A percentile compares a stretch with the other conserved stretches of the same genome.
Conservation (phyloP, 148 eudicot genomes). For the Simmondsia chinensis region DNA sequence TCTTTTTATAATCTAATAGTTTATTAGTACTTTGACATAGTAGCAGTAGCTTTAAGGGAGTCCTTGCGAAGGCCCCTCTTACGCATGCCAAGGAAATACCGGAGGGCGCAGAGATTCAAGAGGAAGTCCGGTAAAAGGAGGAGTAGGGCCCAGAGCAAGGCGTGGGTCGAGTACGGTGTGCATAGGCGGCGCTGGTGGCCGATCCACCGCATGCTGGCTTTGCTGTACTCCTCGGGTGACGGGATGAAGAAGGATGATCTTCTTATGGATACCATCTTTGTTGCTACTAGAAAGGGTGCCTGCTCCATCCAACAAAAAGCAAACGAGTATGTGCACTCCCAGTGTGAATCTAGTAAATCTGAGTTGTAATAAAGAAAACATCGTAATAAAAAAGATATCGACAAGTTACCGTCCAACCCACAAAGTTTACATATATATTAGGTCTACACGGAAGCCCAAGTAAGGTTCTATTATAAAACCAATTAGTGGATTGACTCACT, state of each 20-base stretch:
- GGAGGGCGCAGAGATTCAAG: slow-evolving; percentile 36
- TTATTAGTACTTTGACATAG: too few species aligned
- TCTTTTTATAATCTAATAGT: too few species aligned
- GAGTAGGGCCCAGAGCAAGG: slow-evolving; percentile 47
- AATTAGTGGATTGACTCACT: too few species aligned
- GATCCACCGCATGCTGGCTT: slow-evolving; percentile 57
- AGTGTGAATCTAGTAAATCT: too few species aligned
- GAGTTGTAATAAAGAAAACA: too few species aligned
- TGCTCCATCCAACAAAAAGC: slow-evolving; percentile 6
- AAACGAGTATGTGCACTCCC: too few species aligned
- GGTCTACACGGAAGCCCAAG: too few species aligned
- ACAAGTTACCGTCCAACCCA: too few species aligned
- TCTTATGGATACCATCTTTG: slow-evolving; percentile 65
- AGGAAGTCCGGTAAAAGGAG: slow-evolving; percentile 39
- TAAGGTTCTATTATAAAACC: too few species aligned
- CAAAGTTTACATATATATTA: too few species aligned
- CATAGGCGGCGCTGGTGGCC: slow-evolving; percentile 52
- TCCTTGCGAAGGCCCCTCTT: slow-evolving; percentile 61
- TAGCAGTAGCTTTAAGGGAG: slow-evolving; percentile 26
- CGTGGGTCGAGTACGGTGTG: slow-evolving; percentile 84
- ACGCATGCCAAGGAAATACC: slow-evolving; percentile 37
- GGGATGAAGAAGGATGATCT: slow-evolving; percentile 74
- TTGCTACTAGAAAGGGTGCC: slow-evolving; percentile 74
- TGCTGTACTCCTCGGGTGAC: slow-evolving; percentile 62
- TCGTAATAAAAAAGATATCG: too few species aligned